Evolutionary conservation across 495 filamentous ascomycete genomes (phyloP).

Genomic region (Lophiostoma macrostomum): DNA sequence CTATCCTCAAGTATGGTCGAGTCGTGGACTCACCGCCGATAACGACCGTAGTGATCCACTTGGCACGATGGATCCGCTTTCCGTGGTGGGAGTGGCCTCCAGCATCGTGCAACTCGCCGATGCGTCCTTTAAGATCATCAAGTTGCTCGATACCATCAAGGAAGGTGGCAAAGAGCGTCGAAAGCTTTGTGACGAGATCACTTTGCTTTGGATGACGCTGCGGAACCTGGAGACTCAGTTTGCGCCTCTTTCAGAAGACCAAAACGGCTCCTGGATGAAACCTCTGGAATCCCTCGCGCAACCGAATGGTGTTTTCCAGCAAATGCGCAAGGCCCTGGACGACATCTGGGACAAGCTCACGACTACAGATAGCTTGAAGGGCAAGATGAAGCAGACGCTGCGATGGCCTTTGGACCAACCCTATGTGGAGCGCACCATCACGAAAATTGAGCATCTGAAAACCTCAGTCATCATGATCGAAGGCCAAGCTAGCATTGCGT

Average conservation of each 20-base stretch:
- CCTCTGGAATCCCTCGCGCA: slow-evolving; percentile 16
- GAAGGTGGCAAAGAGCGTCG: slow-evolving; percentile 16
- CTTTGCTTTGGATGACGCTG: slow-evolving; percentile 21
- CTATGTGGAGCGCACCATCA: slow-evolving; percentile 11
- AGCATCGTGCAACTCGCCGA: slow-evolving; percentile 18
- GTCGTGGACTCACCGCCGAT: too few species aligned
- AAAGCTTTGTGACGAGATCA: slow-evolving; percentile 22
- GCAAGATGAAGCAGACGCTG: slow-evolving; percentile 12
- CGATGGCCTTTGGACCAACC: slow-evolving; percentile 17
- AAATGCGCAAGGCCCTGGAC: slow-evolving; percentile 2
- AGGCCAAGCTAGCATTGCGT: slow-evolving; percentile 12
- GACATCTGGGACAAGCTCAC: slow-evolving; percentile 18
- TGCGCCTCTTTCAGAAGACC: slow-evolving; percentile 8
- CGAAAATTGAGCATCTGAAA: slow-evolving; percentile 16
- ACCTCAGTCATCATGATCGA: slow-evolving; percentile 11
- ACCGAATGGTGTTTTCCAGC: slow-evolving; percentile 15
- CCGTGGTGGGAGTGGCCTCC: slow-evolving; percentile 11
- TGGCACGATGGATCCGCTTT: slow-evolving; percentile 20
- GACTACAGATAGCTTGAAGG: not conserved
- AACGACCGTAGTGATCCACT: too few species aligned
- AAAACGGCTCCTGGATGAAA: slow-evolving; percentile 20
- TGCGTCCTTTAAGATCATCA: slow-evolving; percentile 21
- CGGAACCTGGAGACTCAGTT: slow-evolving; percentile 25
- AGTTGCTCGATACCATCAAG: slow-evolving; percentile 13
- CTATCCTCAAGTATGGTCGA: too few species aligned